These are phyloP conservation scores for Lyophyllum atratum DNA, from an alignment of 768 basidiomycete genomes.

Conservation along the genomic window DNA sequence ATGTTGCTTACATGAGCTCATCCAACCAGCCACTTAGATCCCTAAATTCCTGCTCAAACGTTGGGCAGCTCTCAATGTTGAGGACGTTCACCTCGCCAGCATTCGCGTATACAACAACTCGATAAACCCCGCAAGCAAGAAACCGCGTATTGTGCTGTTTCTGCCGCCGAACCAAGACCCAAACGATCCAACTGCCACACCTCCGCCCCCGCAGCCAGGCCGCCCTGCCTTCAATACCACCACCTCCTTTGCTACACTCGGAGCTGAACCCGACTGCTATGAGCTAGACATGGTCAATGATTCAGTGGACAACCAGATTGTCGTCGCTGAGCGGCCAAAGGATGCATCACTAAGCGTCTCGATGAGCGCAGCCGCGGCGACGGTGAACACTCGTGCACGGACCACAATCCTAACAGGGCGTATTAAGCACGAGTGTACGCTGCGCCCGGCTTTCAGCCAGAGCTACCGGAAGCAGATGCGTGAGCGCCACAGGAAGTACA, in stretches of 20 bases:
- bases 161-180: slow-evolving; percentile 61
- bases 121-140: slow-evolving; percentile 43
- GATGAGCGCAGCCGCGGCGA: slow-evolving; percentile 37
- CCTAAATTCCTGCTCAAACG: slow-evolving; percentile 85
- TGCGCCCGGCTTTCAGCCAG: slow-evolving; percentile 68
- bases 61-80: slow-evolving; percentile 76
- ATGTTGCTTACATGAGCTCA: not conserved
- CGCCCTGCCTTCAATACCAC: slow-evolving; percentile 39
- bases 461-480: slow-evolving; percentile 74
- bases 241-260: slow-evolving; percentile 31
- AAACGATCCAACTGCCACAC: slow-evolving; percentile 14
- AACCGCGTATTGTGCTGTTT: slow-evolving; percentile 66
- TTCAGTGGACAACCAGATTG: slow-evolving; percentile 81
- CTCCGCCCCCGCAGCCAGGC: slow-evolving; percentile 23
- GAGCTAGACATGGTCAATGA: slow-evolving; percentile 89
- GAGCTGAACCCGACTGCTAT: slow-evolving; percentile 67
- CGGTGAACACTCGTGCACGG: slow-evolving; percentile 61
- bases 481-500: slow-evolving; percentile 64
- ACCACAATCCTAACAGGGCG: slow-evolving; percentile 79
- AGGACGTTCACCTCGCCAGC: slow-evolving; percentile 81
- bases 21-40: slow-evolving; percentile 49
- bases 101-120: slow-evolving; percentile 74
- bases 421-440: slow-evolving; percentile 79
- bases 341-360: slow-evolving; percentile 44
- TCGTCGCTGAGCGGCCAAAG: slow-evolving; percentile 82